Base-by-base conservation (phyloP, 179 eudicot genomes). In the Dionaea muscipula region DNA sequence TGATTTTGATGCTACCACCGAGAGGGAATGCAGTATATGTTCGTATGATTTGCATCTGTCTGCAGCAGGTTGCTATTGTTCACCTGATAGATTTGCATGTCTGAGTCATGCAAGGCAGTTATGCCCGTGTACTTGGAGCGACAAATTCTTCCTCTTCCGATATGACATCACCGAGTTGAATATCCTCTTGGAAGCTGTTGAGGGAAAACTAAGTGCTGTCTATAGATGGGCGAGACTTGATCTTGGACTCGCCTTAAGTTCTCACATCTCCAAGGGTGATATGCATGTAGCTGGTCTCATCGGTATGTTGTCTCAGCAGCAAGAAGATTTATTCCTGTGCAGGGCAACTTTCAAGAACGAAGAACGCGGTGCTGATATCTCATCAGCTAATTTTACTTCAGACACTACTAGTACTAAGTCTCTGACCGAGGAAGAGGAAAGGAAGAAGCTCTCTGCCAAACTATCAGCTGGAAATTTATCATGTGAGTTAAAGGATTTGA, bases 1-100 rank as follows among this genome's bases (percentile, higher is more conserved):
- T 39, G 74, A 59, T 68, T 93, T 93, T 67, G 99, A 93, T 67
- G 80, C 95, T 22, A 68, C 78, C 16, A 53, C 63, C 46, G 99
- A 93, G 68, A 93, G 93, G 78, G 99, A 93, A 72, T 93, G 99
- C 77, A 68, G 75, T 71, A 72, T 93, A 12, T 93, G 99, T 61
- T 60, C 49, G 21, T 84, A 66, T 48, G 95, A 86, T 62, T 65
- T 86, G 40, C 78, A 81, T 71, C 60, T 86, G 44, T 86, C 97
- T 41, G 95, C 94, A 19, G 76, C 65, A 6, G 66, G 70, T 52
- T 90, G 97, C 61, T 62, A 71, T 10, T 86, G 95, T 61, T 77
- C 64, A 25, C 87, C 76, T 0, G 71, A 62, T 38, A 75, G 37
- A 68, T 86, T 71, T 62, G 56, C 87, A 20, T 90, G 97, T 53